phyloP scores from a whole-genome alignment of 495 filamentous ascomycete species.

The Xylaria castorea region DNA sequence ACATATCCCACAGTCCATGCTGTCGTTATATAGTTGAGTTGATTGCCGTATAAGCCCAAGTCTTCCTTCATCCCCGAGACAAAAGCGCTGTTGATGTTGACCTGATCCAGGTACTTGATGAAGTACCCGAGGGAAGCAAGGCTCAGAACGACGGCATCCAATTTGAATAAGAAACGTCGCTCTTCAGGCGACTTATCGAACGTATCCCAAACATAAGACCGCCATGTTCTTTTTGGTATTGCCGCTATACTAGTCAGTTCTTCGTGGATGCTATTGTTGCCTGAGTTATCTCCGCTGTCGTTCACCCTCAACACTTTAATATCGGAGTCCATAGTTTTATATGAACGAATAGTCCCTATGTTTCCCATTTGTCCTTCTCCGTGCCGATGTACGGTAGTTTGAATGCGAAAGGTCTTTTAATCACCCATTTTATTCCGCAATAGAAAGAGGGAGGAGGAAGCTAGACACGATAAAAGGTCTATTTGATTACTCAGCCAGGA shows the following conservation, averaged over 20 bases:
- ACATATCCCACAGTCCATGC: conserved; percentile 70
- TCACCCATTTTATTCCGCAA: not conserved
- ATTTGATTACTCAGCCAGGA: not conserved
- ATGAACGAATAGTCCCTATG: not conserved
- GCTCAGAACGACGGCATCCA: conserved; percentile 62
- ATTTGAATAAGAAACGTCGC: conserved; percentile 64
- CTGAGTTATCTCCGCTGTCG: conserved; percentile 37
- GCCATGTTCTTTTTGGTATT: conserved; percentile 45
- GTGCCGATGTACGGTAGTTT: not conserved
- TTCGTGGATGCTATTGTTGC: conserved; percentile 11
- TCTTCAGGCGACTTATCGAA: conserved; percentile 68
- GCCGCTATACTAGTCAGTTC: conserved; percentile 24
- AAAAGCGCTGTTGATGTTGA: conserved; percentile 65
- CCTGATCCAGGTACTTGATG: conserved; percentile 64
- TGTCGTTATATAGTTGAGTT: conserved; percentile 59
- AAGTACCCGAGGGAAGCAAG: conserved; percentile 65
- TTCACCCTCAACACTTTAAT: conserved; percentile 37
- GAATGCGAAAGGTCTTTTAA: not conserved
- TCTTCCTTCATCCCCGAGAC: conserved; percentile 68
- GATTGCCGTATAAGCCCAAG: conserved; percentile 60
- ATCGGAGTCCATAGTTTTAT: conserved; percentile 24
- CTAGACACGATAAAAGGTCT: not conserved
- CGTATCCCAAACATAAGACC: conserved; percentile 63
- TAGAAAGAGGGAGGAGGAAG: not conserved
- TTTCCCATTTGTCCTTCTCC: not conserved